Percentiles rank a stretch among this genome's conserved stretches.
phyloP scores from a whole-genome alignment of 2,329 filamentous ascomycete genomes.

The Trichoderma koningiopsis region DNA sequence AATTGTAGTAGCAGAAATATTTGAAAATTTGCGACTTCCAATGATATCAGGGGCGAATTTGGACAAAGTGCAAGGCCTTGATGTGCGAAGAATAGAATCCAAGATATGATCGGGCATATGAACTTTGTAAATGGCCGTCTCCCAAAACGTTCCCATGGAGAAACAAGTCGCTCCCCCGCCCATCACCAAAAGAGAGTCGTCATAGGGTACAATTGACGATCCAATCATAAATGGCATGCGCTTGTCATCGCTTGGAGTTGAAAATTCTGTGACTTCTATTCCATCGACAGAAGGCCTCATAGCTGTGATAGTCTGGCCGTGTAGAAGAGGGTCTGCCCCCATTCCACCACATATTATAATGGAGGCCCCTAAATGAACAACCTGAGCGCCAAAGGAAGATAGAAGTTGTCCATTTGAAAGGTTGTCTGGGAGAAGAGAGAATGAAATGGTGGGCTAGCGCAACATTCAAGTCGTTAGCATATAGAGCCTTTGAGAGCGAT shows the following conservation, averaged over 20 bases:
- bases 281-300: conserved; percentile 1
- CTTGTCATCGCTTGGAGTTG: background rate
- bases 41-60: conserved; percentile 28
- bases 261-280: conserved; percentile 1
- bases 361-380: conserved; percentile 30
- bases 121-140: conserved; percentile 58
- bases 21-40: conserved; percentile 33
- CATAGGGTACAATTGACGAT: conserved; percentile 55
- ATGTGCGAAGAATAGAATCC: background rate
- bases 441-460: conserved; percentile 35
- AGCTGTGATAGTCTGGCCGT: conserved; percentile 35
- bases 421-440: conserved; percentile 25
- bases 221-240: conserved; percentile 69
- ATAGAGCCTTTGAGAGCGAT: background rate
- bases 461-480: background rate
- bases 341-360: conserved; percentile 40
- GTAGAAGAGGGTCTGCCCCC: conserved; percentile 33
- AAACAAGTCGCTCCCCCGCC: conserved; percentile 89
- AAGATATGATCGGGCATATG: background rate
- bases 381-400: conserved; percentile 40
- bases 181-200: conserved; percentile 60
- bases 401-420: conserved; percentile 27
- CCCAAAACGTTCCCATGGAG: conserved; percentile 88
- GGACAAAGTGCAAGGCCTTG: background rate
- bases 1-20: conserved; percentile 29